Base-by-base conservation (phyloP, 1,139 yeast species). In the Casaregolazyma lundiana region DNA sequence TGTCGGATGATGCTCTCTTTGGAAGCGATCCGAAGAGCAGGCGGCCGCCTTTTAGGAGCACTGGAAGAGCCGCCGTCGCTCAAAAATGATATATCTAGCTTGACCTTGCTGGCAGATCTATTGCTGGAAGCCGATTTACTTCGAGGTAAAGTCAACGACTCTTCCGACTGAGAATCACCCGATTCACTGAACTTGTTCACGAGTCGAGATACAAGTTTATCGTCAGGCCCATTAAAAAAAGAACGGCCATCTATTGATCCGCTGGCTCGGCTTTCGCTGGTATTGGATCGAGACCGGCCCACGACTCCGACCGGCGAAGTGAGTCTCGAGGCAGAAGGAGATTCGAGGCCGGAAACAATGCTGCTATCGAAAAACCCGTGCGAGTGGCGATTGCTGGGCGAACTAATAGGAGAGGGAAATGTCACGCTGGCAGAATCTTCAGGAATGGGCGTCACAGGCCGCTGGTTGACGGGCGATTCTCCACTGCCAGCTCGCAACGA, bases 181-280 rank as follows among this genome's bases (percentile, higher is more conserved):
- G 17, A 8, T 13, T 42, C 38, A 13, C 54, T 59, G 36, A 57
- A 56, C 42, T 47, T 56, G 42, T 55, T 56, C 6, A 55, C 58
- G 38, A 57, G 41, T 6, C 57, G 45, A 4, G 61, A 55, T 18
- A 57, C 59, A 11, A 52, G 45, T 35, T 51, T 47, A 35, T 52
- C 55, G n/a, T 52, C 41, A 8, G 54, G 53, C 8, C 56, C 54
- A 17, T 39, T 41, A 29, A 44, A 47, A 30, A 44, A 49, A 2
- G 55, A 48, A 19, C 49, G 49, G 36, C 49, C 48, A 41, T 46
- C 50, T 15, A 53, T 48, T 0, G 48, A 51, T 6, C 58, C 54
- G 3, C 50, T 47, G 6, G 57, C 54, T 13, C 43, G 39, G 13
- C 47, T 42, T 7, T 42, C 45, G 11, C 9, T 42, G 11, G 45